These are phyloP conservation scores for Podila epigama DNA, from an alignment of 192 early-diverging fungal species.

Conservation along the genomic window DNA sequence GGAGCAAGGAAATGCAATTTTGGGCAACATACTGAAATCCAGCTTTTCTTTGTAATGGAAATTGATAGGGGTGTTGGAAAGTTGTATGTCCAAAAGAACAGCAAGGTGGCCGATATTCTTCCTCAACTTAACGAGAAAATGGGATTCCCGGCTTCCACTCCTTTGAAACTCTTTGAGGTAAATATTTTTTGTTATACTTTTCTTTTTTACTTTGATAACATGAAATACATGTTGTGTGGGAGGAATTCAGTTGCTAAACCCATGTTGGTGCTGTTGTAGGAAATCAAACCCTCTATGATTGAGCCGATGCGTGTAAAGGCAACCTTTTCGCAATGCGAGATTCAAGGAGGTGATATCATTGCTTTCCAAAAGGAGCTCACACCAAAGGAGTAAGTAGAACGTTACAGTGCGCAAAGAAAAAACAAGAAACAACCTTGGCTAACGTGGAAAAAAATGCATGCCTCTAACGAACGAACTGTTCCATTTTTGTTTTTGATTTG, in stretches of 20 bases:
- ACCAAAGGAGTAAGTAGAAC: slow-evolving; percentile 52
- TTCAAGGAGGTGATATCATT: slow-evolving; percentile 95
- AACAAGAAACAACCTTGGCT: no score
- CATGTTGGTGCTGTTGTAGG: slow-evolving; percentile 66
- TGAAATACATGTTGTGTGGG: no score
- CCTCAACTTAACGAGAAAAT: slow-evolving; percentile 63
- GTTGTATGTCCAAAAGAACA: slow-evolving; percentile 56
- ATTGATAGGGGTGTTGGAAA: slow-evolving; percentile 60
- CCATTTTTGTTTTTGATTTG: slow-evolving; percentile 4
- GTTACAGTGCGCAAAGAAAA: neutral
- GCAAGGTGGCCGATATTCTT: slow-evolving; percentile 68
- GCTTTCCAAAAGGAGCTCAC: slow-evolving; percentile 73
- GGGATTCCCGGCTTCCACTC: slow-evolving; percentile 62
- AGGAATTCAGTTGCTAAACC: no score
- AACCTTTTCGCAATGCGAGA: slow-evolving; percentile 79
- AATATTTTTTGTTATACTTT: neutral
- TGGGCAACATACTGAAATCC: neutral
- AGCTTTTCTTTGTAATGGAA: neutral
- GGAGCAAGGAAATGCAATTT: neutral
- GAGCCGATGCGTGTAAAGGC: slow-evolving; percentile 70
- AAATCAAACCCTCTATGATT: slow-evolving; percentile 94
- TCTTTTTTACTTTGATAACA: no score
- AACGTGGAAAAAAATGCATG: no score
- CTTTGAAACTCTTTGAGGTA: slow-evolving; percentile 72
- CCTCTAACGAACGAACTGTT: no score